Base-by-base conservation (phyloP, 441 rosid genomes). In the Pelargonium cotyledonis region DNA sequence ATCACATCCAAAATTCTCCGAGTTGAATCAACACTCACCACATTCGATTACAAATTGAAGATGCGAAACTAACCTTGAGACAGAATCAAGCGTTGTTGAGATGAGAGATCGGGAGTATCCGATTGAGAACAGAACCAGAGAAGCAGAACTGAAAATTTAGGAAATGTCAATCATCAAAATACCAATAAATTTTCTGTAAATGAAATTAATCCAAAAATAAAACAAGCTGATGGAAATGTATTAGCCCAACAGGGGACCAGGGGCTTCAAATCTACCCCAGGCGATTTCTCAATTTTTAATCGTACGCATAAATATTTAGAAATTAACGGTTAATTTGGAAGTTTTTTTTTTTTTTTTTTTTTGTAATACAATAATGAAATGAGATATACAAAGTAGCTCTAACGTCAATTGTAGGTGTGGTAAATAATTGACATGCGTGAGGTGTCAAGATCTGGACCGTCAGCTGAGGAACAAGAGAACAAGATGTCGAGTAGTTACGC, bases 111-210 rank as follows among this genome's bases (percentile, higher is more conserved):
- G 19, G 62, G 26, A 57, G 23, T 57, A 57, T 23, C 35, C 63
- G 63, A 57, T 57, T 57, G 62, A 10, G 21, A 57, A 11, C 62
- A 21, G 21, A 57, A 57, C 62, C 26, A 58, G 35, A 57, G 23
- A 18, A 57, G 62, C 29, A 57, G 26, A 57, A 57, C 26, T 57
- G 62, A 57, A 6, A 0, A 19, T 58, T 58, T 57, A 10, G 62
- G 1, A 57, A 57, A 57, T 57, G 26, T 16, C 62, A 21, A 58
- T 58, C 63, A 53, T 53, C 9, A 53, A 53, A 53, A 53, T 15
- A 53, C 9, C 60, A 58, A 58, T 21, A 18, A 19, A 19, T 7
- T 18, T 10, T 4, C n/a, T 47, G 14, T 47, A 10, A 47, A 47
- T 5, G n/a, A 5, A 49, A 12, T 49, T 49, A 49, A 35, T 35